Conservation (phyloP, 2,329 filamentous ascomycete species). For the Aspergillus sergii region DNA sequence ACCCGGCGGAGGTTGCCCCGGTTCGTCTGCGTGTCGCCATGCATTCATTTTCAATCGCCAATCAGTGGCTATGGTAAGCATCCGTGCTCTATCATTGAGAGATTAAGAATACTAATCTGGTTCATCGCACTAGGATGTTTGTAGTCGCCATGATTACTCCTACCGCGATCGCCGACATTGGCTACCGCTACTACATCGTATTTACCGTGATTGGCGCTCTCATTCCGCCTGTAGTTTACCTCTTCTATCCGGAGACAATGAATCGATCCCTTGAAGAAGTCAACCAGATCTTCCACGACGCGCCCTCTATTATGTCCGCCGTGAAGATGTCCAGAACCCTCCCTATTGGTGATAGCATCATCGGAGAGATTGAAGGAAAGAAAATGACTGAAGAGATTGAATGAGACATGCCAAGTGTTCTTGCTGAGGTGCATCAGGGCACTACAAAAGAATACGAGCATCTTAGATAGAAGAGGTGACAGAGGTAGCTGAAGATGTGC, state of each 20-base stretch:
- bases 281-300: slow-evolving; percentile 24
- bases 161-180: slow-evolving; percentile 21
- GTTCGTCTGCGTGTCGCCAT: slow-evolving; percentile 21
- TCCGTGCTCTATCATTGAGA: slow-evolving; percentile 16
- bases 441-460: neutral
- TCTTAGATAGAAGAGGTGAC: neutral
- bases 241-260: slow-evolving; percentile 27
- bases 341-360: neutral
- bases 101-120: neutral
- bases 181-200: slow-evolving; percentile 23
- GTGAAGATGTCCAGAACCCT: neutral
- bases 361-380: neutral
- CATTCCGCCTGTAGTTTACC: slow-evolving; percentile 18
- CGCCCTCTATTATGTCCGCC: slow-evolving; percentile 5
- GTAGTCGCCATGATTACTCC: slow-evolving; percentile 25
- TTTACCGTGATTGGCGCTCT: slow-evolving; percentile 19
- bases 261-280: slow-evolving; percentile 21
- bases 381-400: neutral
- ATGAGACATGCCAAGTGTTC: neutral
- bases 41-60: slow-evolving; percentile 18
- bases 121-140: slow-evolving; percentile 17
- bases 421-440: neutral
- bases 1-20: slow-evolving; percentile 23
- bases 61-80: slow-evolving; percentile 28
- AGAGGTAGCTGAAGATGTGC: no score